phyloP scores from a whole-genome alignment of 2,329 filamentous ascomycete genomes.

The Colletotrichum sp. region DNA sequence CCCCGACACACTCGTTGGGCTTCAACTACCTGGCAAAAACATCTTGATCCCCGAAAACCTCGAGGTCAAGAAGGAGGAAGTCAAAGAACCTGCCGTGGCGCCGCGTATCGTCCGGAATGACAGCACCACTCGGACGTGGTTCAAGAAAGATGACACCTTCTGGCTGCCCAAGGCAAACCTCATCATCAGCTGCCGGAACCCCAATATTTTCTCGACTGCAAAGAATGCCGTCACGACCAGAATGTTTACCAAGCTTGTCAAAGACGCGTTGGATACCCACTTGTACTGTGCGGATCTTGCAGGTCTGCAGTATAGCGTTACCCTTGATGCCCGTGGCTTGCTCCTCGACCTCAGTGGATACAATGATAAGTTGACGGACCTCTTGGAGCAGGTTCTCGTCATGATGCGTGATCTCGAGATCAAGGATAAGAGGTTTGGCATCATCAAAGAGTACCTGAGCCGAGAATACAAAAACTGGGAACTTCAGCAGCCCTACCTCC shows the following conservation, averaged over 20 bases:
- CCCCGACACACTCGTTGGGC: conserved; percentile 66
- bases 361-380: conserved; percentile 92
- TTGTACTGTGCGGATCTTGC: conserved; percentile 95
- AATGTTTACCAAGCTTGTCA: conserved; percentile 83
- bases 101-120: conserved; percentile 90
- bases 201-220: conserved; percentile 79
- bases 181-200: conserved; percentile 79
- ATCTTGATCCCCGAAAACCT: conserved; percentile 96
- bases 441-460: conserved; percentile 84
- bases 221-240: conserved; percentile 78
- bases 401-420: conserved; percentile 87
- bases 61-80: conserved; percentile 92
- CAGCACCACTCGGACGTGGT: conserved; percentile 82
- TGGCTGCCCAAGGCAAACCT: conserved; percentile 97
- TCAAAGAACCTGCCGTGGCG: conserved; percentile 73
- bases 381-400: conserved; percentile 86
- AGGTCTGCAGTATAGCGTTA: conserved; percentile 82
- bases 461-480: conserved; percentile 86
- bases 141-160: conserved; percentile 97
- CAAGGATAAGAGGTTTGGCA: conserved; percentile 83
- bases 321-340: conserved; percentile 73
- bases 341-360: conserved; percentile 86
- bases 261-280: conserved; percentile 89
- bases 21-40: conserved; percentile 91
- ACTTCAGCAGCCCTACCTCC: conserved; percentile 86